Evolutionary conservation across 495 filamentous ascomycete species (phyloP).

Genomic region (Lophiotrema nucula): DNA sequence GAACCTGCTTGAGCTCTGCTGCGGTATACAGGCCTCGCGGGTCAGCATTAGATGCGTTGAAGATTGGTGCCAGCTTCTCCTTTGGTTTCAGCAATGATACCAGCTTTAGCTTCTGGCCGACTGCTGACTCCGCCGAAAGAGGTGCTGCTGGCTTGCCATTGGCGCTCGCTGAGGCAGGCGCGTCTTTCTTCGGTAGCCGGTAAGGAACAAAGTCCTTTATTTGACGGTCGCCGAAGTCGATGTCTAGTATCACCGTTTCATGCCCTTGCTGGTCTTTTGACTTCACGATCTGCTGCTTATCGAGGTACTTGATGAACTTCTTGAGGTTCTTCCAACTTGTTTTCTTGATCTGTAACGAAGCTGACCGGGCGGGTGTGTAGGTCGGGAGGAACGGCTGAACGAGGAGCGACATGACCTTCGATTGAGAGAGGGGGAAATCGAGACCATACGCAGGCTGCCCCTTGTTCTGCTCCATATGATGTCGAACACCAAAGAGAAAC

Average conservation of each 20-base stretch:
- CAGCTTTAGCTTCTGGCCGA: constrained; percentile 58
- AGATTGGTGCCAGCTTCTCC: constrained; percentile 55
- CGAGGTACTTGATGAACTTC: constrained; percentile 71
- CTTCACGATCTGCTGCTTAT: constrained; percentile 62
- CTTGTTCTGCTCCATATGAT: constrained; percentile 53
- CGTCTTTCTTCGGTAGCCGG: constrained; percentile 57
- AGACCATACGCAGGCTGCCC: constrained; percentile 54
- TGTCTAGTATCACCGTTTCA: constrained; percentile 65
- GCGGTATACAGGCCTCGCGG: constrained; percentile 54
- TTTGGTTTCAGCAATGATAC: constrained; percentile 57
- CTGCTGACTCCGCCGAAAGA: constrained; percentile 47
- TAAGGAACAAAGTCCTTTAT: constrained; percentile 63
- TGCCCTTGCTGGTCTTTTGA: constrained; percentile 65
- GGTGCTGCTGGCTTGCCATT: constrained; percentile 47
- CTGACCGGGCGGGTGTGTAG: constrained; percentile 53
- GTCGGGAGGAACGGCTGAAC: constrained; percentile 68
- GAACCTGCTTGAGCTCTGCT: constrained; percentile 53
- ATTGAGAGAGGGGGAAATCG: constrained; percentile 62
- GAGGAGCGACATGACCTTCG: constrained; percentile 63
- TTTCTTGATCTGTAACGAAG: constrained; percentile 69
- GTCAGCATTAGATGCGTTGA: constrained; percentile 49
- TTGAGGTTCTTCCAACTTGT: constrained; percentile 72
- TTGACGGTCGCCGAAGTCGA: constrained; percentile 60
- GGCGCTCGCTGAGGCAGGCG: constrained; percentile 41
- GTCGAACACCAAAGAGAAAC: constrained; percentile 62